These are phyloP conservation scores for Stygiomarasmius scandens DNA, from an alignment of 1,284 basidiomycete species.

Conservation along the genomic window DNA sequence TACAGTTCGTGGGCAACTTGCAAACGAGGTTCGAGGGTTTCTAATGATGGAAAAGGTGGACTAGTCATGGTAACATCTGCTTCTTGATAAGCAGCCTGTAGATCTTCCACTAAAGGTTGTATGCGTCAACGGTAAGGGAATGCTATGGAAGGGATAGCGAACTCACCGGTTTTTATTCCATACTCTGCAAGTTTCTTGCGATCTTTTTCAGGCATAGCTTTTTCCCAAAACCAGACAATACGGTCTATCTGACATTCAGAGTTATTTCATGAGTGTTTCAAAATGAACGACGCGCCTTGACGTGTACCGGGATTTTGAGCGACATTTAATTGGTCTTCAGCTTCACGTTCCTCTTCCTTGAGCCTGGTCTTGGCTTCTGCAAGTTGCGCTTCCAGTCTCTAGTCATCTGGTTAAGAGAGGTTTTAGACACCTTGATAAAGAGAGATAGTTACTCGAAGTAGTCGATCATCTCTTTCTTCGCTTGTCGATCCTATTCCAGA, in stretches of 20 bases:
- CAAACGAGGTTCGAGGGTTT: constrained; percentile 27
- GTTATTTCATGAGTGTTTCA: too few relatives aligned
- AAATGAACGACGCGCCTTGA: neutral
- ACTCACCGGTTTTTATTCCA: constrained; percentile 33
- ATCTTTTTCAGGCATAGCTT: constrained; percentile 32
- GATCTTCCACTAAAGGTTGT: constrained; percentile 30
- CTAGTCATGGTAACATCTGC: constrained; percentile 30
- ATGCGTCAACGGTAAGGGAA: neutral
- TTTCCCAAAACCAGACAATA: constrained; percentile 34
- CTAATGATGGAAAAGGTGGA: constrained; percentile 29
- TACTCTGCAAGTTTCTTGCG: constrained; percentile 27
- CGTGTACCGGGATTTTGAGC: constrained; percentile 17
- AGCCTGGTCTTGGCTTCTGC: constrained; percentile 26
- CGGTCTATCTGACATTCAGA: constrained; percentile 29
- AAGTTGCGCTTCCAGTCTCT: constrained; percentile 33
- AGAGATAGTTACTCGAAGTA: constrained; percentile 1
- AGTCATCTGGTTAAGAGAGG: neutral
- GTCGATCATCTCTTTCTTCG: constrained; percentile 10
- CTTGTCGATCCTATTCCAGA: constrained; percentile 4
- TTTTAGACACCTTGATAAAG: neutral
- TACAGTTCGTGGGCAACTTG: constrained; percentile 33
- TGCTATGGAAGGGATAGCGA: neutral
- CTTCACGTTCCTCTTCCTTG: constrained; percentile 29
- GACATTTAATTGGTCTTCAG: constrained; percentile 21
- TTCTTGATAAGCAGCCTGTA: constrained; percentile 28